Base-by-base conservation (phyloP, 176 grass and related monocot species). In the Urochloa ruziziensis region DNA sequence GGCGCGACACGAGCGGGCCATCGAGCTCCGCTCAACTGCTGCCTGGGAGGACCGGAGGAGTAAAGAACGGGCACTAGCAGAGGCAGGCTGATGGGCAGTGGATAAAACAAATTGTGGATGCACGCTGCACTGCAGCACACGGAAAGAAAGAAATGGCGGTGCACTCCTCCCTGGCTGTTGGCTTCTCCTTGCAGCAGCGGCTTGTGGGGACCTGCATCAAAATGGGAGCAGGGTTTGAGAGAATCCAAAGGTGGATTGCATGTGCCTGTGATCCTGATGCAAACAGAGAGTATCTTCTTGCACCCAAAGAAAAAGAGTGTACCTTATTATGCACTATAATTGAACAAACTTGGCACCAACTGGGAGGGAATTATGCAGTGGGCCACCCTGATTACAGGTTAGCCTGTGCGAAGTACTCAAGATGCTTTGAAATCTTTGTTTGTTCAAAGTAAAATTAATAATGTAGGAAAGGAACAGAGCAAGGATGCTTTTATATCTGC, bases 141-240 rank as follows among this genome's bases (percentile, higher is more conserved):
- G 36, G 36, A 37, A 37, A 36, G 54, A 83, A 49, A 65, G 64
- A 88, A 76, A 81, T 35, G 53, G 15, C 39, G 66, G 74, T 46
- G 37, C 37, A n/a, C n/a, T n/a, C n/a, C n/a, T n/a, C 37, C 36
- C 37, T 70, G 56, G 33, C 44, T 3, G 4, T 39, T 1, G 11
- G 36, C 65, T 56, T 36, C 25, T 33, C 27, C 36, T 40, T 74
- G 27, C 25, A 39, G 15, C 61, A 40, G 37, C n/a, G n/a, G n/a
- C n/a, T 54, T 32, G 82, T 89, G 83, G 82, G 88, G 88, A 77
- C 82, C 88, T 85, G 70, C 77, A 85, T 89, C 83, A 90, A 86
- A 78, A 86, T 78, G 64, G 57, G 83, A 77, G 82, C 69, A 42
- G 39, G 39, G 58, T 62, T 85, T 70, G 52, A 63, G 71, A 65